Conservation (phyloP, 768 basidiomycete species). For the Boletus subcaerulescens region DNA sequence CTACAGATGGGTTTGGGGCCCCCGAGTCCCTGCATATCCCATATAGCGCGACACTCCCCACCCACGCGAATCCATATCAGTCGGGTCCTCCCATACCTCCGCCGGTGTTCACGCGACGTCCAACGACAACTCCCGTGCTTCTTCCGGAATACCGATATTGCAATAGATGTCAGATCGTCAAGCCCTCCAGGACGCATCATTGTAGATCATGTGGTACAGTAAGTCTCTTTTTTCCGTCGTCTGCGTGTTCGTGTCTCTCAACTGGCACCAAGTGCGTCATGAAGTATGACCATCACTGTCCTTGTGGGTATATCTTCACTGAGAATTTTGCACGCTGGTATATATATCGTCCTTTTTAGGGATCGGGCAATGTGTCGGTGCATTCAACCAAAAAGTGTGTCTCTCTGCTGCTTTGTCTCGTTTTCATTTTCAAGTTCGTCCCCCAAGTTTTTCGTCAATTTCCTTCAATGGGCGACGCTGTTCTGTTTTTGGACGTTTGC, state of each 20-base stretch:
- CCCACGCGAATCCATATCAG: constrained; percentile 10
- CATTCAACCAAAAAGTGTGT: constrained; percentile 81
- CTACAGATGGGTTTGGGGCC: background rate
- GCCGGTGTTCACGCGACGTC: constrained; percentile 28
- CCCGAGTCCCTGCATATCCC: constrained; percentile 10
- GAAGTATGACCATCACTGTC: constrained; percentile 88
- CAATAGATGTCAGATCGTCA: constrained; percentile 56
- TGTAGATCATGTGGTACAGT: constrained; percentile 83
- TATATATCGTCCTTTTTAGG: constrained; percentile 38
- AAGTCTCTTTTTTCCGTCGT: constrained; percentile 25
- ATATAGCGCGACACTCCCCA: constrained; percentile 1
- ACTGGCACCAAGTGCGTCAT: constrained; percentile 60
- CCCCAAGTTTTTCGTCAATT: constrained; percentile 78
- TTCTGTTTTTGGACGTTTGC: constrained; percentile 63
- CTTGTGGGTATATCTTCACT: constrained; percentile 50
- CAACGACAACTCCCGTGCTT: constrained; percentile 46
- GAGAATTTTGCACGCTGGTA: background rate
- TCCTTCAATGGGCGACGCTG: constrained; percentile 59
- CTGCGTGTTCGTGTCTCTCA: background rate
- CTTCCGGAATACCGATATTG: constrained; percentile 70
- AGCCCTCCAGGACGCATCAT: constrained; percentile 76
- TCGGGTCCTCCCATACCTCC: constrained; percentile 7
- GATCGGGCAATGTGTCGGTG: constrained; percentile 95
- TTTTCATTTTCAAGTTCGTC: background rate
- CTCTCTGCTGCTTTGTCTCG: background rate